Conservation (phyloP, 352 stramenopile species). For the Blastocystis sp. region DNA sequence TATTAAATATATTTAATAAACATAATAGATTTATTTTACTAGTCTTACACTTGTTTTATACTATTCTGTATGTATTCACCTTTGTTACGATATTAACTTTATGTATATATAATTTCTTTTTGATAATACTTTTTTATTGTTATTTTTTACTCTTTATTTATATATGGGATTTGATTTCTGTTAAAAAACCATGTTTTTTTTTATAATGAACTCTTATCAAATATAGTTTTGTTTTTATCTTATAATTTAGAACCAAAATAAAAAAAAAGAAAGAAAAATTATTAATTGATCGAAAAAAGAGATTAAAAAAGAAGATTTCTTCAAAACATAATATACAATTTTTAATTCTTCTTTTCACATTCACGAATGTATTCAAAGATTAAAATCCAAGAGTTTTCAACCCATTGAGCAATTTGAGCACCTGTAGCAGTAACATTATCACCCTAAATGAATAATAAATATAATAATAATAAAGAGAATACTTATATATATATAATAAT, state of each 20-base stretch:
- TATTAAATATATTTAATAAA: background rate
- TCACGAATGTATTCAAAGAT: background rate
- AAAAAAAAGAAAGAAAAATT: conserved; percentile 10
- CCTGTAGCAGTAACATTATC: conserved; percentile 14
- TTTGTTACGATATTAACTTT: conserved; percentile 12
- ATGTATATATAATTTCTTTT: background rate
- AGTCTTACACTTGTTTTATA: background rate
- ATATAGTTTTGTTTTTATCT: conserved; percentile 2
- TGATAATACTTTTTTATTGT: background rate
- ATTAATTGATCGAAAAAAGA: too few relatives aligned
- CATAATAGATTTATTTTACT: background rate
- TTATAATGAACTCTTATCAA: background rate
- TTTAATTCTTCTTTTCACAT: background rate
- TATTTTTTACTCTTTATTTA: conserved; percentile 16
- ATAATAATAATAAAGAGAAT: background rate
- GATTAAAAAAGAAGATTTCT: background rate
- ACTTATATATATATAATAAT: background rate
- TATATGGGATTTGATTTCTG: background rate
- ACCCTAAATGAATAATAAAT: conserved; percentile 3
- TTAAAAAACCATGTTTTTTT: background rate
- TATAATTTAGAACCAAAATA: conserved; percentile 11
- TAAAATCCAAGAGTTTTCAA: conserved; percentile 11
- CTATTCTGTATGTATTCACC: background rate
- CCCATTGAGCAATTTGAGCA: conserved; percentile 1
- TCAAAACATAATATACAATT: background rate